phyloP scores from a whole-genome alignment of 768 basidiomycete genomes.

The Austroboletus festivus region DNA sequence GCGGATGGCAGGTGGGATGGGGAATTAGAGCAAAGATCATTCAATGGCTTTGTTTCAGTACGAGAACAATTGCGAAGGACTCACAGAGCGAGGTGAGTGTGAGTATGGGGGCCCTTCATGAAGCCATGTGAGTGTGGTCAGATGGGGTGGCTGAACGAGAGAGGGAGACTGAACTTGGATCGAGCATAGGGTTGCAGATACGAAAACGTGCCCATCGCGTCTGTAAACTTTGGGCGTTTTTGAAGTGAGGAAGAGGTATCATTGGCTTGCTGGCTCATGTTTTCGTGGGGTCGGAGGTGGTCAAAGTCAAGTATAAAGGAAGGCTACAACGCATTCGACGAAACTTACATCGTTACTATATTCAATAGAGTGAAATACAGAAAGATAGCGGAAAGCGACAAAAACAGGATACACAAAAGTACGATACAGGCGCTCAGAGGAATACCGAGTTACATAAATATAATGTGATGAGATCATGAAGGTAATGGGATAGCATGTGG shows the following conservation, averaged over 20 bases:
- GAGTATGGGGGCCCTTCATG: constrained; percentile 29
- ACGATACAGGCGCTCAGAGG: too few species aligned
- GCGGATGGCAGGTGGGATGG: too few species aligned
- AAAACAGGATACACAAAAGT: constrained; percentile 11
- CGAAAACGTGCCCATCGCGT: constrained; percentile 24
- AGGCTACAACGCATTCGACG: too few species aligned
- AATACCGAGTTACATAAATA: not conserved
- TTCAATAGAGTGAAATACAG: too few species aligned
- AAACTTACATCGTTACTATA: too few species aligned
- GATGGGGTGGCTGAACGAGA: not conserved
- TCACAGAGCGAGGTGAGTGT: constrained; percentile 35
- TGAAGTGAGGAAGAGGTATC: not conserved
- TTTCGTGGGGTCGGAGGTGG: not conserved
- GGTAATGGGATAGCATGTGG: constrained; percentile 5
- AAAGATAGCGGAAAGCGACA: not conserved
- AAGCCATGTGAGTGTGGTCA: constrained; percentile 13
- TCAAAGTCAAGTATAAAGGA: not conserved
- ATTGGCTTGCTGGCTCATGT: constrained; percentile 7
- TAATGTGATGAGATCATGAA: constrained; percentile 4
- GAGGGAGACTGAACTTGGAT: constrained; percentile 30
- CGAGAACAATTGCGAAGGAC: too few species aligned
- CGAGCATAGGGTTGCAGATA: constrained; percentile 28
- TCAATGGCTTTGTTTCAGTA: too few species aligned
- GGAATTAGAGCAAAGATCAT: too few species aligned
- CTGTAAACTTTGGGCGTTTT: too few species aligned